phyloP scores from a whole-genome alignment of 768 basidiomycete species.

The Neoboletus subvelutipes region DNA sequence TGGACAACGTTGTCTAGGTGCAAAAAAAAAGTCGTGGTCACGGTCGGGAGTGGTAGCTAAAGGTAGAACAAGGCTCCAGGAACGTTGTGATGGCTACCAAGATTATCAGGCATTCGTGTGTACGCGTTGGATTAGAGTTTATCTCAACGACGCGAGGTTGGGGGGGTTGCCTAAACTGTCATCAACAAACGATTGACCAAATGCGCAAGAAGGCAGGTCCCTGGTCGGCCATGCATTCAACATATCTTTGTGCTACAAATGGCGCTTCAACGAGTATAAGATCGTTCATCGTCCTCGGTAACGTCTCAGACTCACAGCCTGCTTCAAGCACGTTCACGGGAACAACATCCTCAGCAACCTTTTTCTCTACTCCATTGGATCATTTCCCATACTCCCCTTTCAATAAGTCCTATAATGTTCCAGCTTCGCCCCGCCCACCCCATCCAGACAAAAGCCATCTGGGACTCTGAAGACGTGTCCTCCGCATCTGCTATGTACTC shows the following conservation, averaged over 20 bases:
- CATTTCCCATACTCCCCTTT: constrained; percentile 8
- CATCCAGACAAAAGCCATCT: constrained; percentile 37
- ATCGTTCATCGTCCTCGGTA: constrained; percentile 13
- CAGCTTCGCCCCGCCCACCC: constrained; percentile 36
- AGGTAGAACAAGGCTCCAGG: constrained; percentile 31
- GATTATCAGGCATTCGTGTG: constrained; percentile 12
- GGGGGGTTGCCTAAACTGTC: constrained; percentile 29
- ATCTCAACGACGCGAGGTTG: constrained; percentile 13
- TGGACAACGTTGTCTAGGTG: constrained; percentile 16
- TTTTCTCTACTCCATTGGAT: constrained; percentile 22
- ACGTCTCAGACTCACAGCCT: constrained; percentile 18
- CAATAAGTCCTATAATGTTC: constrained; percentile 29
- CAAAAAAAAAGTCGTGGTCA: constrained; percentile 6
- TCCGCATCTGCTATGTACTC: constrained; percentile 28
- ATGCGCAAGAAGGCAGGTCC: constrained; percentile 28
- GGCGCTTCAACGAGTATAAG: constrained; percentile 30
- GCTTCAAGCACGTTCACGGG: constrained; percentile 6
- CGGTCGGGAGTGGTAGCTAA: constrained; percentile 12
- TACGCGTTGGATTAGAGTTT: constrained; percentile 21
- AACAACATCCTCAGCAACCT: constrained; percentile 20
- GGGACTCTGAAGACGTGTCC: constrained; percentile 34
- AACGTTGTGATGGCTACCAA: constrained; percentile 32
- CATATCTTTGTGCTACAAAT: constrained; percentile 37
- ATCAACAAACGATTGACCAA: constrained; percentile 37
- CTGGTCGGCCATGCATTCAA: constrained; percentile 18